phyloP scores from a whole-genome alignment of 371 early-diverging fungal species.

The Choanephora cucurbitarum region DNA sequence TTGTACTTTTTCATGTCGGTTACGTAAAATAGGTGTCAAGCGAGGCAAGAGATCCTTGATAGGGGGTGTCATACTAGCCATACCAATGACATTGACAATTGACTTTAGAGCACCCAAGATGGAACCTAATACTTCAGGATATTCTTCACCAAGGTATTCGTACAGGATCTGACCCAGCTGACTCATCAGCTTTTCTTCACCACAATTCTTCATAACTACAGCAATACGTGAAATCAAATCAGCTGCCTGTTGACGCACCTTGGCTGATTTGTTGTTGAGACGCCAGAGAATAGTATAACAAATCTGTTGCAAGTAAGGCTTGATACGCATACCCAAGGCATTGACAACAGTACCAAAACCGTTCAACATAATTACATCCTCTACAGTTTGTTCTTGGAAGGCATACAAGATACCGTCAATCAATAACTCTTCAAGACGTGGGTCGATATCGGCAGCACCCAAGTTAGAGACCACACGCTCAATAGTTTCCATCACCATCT shows the following conservation, averaged over 20 bases:
- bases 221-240: constrained; percentile 95
- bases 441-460: constrained; percentile 91
- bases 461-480: constrained; percentile 77
- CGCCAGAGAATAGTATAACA: constrained; percentile 94
- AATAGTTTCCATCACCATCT: constrained; percentile 97
- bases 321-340: constrained; percentile 85
- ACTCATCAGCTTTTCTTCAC: constrained; percentile 92
- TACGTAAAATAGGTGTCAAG: constrained; percentile 95
- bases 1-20: constrained; percentile 97
- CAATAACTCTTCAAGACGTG: constrained; percentile 85
- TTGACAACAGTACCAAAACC: constrained; percentile 95
- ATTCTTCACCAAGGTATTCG: constrained; percentile 98
- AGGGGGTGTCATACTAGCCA: constrained; percentile 97
- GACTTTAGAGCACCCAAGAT: constrained; percentile 90
- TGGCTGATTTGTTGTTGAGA: constrained; percentile 94
- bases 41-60: constrained; percentile 96
- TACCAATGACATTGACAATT: constrained; percentile 96
- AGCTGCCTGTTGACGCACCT: constrained; percentile 96
- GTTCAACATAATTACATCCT: constrained; percentile 90
- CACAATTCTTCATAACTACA: constrained; percentile 90
- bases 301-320: constrained; percentile 93
- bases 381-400: constrained; percentile 95
- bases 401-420: constrained; percentile 96
- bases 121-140: constrained; percentile 95
- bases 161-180: constrained; percentile 91